A percentile compares a stretch with the other conserved stretches of the same genome.
Evolutionary conservation across 345 rosid species (phyloP).

Genomic region (Moringa oleifera): DNA sequence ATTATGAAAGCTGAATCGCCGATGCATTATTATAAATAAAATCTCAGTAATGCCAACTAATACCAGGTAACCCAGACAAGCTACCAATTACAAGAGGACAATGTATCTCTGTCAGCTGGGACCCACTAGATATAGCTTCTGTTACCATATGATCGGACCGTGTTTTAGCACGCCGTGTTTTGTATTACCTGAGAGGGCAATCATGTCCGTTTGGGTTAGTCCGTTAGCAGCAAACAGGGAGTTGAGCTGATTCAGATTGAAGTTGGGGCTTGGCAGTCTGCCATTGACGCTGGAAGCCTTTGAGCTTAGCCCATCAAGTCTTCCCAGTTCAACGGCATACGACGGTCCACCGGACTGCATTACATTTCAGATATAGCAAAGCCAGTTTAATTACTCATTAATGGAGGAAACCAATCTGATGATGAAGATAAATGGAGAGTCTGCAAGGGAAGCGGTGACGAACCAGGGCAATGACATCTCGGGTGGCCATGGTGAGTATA

Average conservation of each 20-base stretch:
- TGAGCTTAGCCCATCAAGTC: slow-evolving; percentile 69
- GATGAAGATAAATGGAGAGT: too few relatives aligned
- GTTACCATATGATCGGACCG: background rate
- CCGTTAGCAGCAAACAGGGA: slow-evolving; percentile 45
- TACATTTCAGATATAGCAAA: too few relatives aligned
- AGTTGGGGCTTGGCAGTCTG: slow-evolving; percentile 56
- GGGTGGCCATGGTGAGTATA: slow-evolving; percentile 75
- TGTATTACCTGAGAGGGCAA: slow-evolving; percentile 77
- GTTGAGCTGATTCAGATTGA: slow-evolving; percentile 52
- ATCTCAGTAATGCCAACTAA: slow-evolving; percentile 8
- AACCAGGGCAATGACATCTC: slow-evolving; percentile 66
- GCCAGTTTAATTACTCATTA: too few relatives aligned
- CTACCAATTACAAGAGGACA: background rate
- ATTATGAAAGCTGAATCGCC: too few relatives aligned
- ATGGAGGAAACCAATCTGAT: too few relatives aligned
- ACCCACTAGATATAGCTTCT: background rate
- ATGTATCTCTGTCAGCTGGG: background rate
- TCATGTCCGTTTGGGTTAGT: slow-evolving; percentile 66
- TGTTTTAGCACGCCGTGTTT: background rate
- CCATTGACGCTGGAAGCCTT: slow-evolving; percentile 51
- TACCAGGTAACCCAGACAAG: too few relatives aligned
- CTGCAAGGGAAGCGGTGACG: too few relatives aligned
- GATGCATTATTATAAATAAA: too few relatives aligned
- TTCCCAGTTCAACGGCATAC: slow-evolving; percentile 65
- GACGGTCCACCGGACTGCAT: slow-evolving; percentile 62